Evolutionary conservation across 2,329 filamentous ascomycete genomes (phyloP).

Genomic region (Corynespora cassiicola): DNA sequence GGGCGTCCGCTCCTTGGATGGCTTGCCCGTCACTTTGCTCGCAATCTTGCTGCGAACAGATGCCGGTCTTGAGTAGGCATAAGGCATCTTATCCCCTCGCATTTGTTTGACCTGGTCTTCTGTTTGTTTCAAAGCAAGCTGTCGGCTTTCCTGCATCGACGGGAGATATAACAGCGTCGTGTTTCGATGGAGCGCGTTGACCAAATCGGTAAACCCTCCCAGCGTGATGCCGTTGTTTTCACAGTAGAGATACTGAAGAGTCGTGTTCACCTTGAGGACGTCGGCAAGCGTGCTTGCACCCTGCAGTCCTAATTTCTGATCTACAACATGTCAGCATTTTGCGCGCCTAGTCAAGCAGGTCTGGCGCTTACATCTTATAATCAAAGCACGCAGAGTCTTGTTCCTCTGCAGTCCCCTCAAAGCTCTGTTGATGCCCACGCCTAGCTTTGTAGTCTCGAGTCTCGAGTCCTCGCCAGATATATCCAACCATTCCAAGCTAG

Average conservation of each 20-base stretch:
- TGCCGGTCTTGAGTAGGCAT: slow-evolving; percentile 32
- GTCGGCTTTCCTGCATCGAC: slow-evolving; percentile 67
- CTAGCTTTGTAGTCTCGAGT: slow-evolving; percentile 73
- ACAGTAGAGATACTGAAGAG: slow-evolving; percentile 70
- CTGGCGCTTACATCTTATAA: slow-evolving; percentile 59
- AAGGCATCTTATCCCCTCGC: slow-evolving; percentile 46
- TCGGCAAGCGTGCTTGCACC: slow-evolving; percentile 73
- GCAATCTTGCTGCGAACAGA: slow-evolving; percentile 44
- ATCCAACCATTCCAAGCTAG: slow-evolving; percentile 70
- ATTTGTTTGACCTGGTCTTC: slow-evolving; percentile 63
- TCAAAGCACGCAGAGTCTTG: slow-evolving; percentile 65
- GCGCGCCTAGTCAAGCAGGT: not conserved
- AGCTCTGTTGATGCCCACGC: slow-evolving; percentile 71
- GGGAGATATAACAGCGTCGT: slow-evolving; percentile 68
- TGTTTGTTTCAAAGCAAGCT: slow-evolving; percentile 65
- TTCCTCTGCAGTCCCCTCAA: slow-evolving; percentile 70
- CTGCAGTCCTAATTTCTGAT: slow-evolving; percentile 72
- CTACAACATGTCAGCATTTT: slow-evolving; percentile 27
- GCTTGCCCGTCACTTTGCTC: slow-evolving; percentile 34
- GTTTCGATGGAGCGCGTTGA: slow-evolving; percentile 73
- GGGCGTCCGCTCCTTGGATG: slow-evolving; percentile 29
- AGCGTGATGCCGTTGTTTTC: slow-evolving; percentile 75
- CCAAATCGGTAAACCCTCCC: slow-evolving; percentile 72
- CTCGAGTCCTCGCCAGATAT: slow-evolving; percentile 76
- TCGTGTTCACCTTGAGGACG: slow-evolving; percentile 69